Evolutionary conservation across 2,329 filamentous ascomycete genomes (phyloP).

Genomic region (Orbilia ellipsospora): DNA sequence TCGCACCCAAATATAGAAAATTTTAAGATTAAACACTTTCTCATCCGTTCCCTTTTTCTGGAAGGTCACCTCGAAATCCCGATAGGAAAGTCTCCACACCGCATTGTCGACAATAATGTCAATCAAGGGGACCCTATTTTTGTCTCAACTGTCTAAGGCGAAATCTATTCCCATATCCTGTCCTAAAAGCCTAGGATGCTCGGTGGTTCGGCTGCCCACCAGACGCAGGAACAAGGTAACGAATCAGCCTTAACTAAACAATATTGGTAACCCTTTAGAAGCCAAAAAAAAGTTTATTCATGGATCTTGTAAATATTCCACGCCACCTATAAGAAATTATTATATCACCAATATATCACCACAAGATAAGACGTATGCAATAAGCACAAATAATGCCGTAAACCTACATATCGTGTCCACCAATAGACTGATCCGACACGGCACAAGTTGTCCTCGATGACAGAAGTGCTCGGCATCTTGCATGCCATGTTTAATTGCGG

Average conservation of each 20-base stretch:
- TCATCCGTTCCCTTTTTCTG: no score
- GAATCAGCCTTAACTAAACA: neutral
- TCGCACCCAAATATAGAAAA: conserved; percentile 10
- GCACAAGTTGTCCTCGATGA: neutral
- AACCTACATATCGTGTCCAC: neutral
- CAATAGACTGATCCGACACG: neutral
- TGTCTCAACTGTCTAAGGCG: conserved; percentile 19
- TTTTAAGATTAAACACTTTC: conserved; percentile 33
- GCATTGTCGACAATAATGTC: no score
- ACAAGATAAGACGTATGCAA: conserved; percentile 3
- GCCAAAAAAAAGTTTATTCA: conserved; percentile 13
- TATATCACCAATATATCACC: neutral
- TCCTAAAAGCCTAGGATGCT: no score
- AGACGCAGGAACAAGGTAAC: conserved; percentile 15
- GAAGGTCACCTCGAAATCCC: conserved; percentile 48
- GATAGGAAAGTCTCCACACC: conserved; percentile 16
- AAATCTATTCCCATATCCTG: neutral
- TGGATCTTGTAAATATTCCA: conserved; percentile 3
- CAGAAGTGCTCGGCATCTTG: conserved; percentile 22
- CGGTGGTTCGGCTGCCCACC: neutral
- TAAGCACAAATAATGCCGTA: neutral
- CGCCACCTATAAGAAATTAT: conserved; percentile 14
- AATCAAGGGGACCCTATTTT: conserved; percentile 13
- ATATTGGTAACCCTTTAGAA: no score
- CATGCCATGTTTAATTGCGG: conserved; percentile 47